Evolutionary conservation across 192 early-diverging fungal species (phyloP).

Genomic region (Coemansia sp.): DNA sequence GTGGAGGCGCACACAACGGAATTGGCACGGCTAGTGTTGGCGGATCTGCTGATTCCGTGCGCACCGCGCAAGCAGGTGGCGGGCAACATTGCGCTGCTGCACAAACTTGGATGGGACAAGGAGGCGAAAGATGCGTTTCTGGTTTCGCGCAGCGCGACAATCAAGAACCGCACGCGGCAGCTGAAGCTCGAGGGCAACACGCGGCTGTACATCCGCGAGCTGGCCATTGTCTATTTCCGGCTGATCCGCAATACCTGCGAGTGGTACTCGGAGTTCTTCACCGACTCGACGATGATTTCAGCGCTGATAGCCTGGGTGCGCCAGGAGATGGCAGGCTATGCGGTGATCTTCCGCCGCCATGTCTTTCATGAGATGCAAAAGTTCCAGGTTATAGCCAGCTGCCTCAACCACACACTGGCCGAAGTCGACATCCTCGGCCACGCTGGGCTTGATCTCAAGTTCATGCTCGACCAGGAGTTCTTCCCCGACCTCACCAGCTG

Average conservation of each 20-base stretch:
- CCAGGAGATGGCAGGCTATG: conserved; percentile 83
- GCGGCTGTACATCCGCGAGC: conserved; percentile 78
- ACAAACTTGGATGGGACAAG: conserved; percentile 64
- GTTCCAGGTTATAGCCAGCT: conserved; percentile 84
- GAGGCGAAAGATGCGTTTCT: conserved; percentile 88
- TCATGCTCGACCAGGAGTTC: conserved; percentile 81
- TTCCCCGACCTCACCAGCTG: conserved; percentile 72
- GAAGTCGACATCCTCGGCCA: conserved; percentile 80
- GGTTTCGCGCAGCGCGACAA: conserved; percentile 71
- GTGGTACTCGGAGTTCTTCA: conserved; percentile 92
- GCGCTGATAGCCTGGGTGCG: conserved; percentile 93
- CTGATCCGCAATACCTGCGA: conserved; percentile 94
- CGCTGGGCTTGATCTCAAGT: conserved; percentile 83
- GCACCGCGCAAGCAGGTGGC: conserved; percentile 81
- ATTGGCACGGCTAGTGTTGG: conserved; percentile 59
- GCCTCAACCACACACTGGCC: conserved; percentile 73
- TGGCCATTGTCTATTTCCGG: conserved; percentile 86
- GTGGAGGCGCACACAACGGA: conserved; percentile 42
- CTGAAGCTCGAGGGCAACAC: conserved; percentile 91
- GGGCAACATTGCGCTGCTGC: conserved; percentile 77
- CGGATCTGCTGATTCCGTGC: conserved; percentile 81
- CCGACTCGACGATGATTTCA: conserved; percentile 85
- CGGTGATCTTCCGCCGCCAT: conserved; percentile 83
- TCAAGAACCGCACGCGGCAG: conserved; percentile 68
- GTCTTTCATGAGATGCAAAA: conserved; percentile 80